Evolutionary conservation across 106 monocot genomes (phyloP).

Genomic region (Cymbidium sinense): DNA sequence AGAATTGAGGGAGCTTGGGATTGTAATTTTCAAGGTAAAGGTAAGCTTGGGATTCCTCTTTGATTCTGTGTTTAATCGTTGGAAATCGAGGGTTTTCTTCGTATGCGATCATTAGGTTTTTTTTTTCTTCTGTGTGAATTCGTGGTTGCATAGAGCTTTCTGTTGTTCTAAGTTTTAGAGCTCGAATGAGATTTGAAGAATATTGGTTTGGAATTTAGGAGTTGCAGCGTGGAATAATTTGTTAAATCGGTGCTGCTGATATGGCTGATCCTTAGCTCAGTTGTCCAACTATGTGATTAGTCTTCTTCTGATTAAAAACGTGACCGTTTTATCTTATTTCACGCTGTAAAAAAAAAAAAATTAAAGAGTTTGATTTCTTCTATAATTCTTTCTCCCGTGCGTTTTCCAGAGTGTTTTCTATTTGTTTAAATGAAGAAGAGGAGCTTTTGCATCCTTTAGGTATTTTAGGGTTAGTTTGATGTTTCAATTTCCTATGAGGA

Average conservation of each 20-base stretch:
- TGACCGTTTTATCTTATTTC: not conserved
- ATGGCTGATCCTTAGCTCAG: too few relatives aligned
- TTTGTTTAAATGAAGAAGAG: not conserved
- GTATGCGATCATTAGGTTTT: not conserved
- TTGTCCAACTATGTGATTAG: too few relatives aligned
- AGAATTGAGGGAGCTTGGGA: not conserved
- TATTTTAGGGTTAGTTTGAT: not conserved
- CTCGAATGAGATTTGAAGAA: not conserved
- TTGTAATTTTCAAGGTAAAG: not conserved
- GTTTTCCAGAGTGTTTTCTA: not conserved
- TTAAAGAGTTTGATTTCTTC: not conserved
- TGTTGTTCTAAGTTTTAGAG: not conserved
- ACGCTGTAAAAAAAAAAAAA: too few relatives aligned
- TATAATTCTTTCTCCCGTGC: not conserved
- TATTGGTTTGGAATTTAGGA: not conserved
- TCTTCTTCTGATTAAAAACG: not conserved
- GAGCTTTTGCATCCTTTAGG: not conserved
- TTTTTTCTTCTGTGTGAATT: not conserved
- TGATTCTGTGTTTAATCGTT: not conserved
- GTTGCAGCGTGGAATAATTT: not conserved
- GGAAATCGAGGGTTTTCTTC: not conserved
- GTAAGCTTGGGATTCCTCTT: not conserved
- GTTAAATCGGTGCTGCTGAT: not conserved
- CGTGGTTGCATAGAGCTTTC: not conserved
- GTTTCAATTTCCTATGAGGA: not conserved